phyloP scores from a whole-genome alignment of 352 stramenopile species.

The Phytophthora capsici region DNA sequence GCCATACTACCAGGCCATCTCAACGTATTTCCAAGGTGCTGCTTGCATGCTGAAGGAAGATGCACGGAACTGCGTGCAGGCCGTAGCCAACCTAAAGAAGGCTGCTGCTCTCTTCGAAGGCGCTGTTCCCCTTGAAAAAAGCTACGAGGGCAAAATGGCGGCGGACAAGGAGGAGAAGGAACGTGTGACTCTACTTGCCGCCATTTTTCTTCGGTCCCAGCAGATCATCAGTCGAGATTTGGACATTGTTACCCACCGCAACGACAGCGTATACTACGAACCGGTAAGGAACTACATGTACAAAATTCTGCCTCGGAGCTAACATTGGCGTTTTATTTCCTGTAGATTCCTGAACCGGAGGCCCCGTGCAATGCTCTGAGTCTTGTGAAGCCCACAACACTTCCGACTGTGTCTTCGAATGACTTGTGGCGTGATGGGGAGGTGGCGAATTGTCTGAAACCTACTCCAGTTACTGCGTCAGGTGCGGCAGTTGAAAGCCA shows the following conservation, averaged over 20 bases:
- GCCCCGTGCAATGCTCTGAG: constrained; percentile 45
- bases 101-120: constrained; percentile 42
- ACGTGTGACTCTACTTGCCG: constrained; percentile 42
- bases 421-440: constrained; percentile 57
- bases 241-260: constrained; percentile 72
- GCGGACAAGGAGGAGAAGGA: constrained; percentile 43
- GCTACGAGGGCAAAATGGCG: constrained; percentile 48
- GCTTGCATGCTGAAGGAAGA: constrained; percentile 64
- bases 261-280: constrained; percentile 78
- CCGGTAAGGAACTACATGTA: constrained; percentile 39
- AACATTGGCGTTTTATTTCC: too few species aligned
- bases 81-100: constrained; percentile 69
- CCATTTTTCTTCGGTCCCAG: constrained; percentile 60
- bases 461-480: constrained; percentile 12
- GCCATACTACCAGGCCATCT: constrained; percentile 63
- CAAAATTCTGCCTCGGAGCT: too few species aligned
- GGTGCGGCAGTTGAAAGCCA: constrained; percentile 4
- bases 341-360: constrained; percentile 62
- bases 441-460: constrained; percentile 56
- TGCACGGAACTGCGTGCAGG: constrained; percentile 51
- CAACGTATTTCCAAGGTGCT: constrained; percentile 69
- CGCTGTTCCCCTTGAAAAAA: constrained; percentile 39
- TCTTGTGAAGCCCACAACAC: constrained; percentile 53
- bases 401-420: constrained; percentile 41
- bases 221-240: constrained; percentile 73